Evolutionary conservation across 2,329 filamentous ascomycete genomes (phyloP).

Genomic region (Trichophyton schoenleinii): DNA sequence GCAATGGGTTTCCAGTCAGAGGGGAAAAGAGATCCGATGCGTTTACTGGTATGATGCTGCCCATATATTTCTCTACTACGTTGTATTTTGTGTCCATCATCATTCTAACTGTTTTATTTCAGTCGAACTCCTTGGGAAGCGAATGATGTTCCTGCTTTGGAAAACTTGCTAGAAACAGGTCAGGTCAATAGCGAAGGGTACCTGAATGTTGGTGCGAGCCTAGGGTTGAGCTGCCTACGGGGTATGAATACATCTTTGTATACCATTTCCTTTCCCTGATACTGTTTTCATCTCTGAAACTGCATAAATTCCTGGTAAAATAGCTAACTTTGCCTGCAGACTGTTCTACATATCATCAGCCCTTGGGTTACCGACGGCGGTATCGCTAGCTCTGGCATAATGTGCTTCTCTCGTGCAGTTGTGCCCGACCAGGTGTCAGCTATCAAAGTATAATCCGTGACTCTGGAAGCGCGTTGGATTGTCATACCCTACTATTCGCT

Average conservation of each 20-base stretch:
- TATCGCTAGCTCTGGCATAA: slow-evolving; percentile 14
- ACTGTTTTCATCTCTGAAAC: background rate
- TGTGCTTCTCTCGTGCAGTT: background rate
- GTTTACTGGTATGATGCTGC: slow-evolving; percentile 32
- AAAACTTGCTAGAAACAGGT: slow-evolving; percentile 21
- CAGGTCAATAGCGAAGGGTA: slow-evolving; percentile 30
- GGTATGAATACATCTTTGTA: slow-evolving; percentile 20
- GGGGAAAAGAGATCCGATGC: slow-evolving; percentile 24
- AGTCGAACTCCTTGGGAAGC: slow-evolving; percentile 33
- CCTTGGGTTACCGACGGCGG: slow-evolving; percentile 22
- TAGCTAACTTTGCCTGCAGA: slow-evolving; percentile 17
- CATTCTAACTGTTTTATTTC: background rate
- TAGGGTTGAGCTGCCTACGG: slow-evolving; percentile 29
- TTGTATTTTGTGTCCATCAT: background rate
- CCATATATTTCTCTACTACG: background rate
- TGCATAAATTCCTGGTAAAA: background rate
- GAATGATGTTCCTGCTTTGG: slow-evolving; percentile 19
- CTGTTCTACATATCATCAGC: slow-evolving; percentile 31
- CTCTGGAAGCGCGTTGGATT: background rate
- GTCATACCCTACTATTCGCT: background rate
- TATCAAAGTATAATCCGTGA: background rate
- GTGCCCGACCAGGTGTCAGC: background rate
- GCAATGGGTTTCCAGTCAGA: slow-evolving; percentile 36
- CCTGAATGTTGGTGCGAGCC: slow-evolving; percentile 32
- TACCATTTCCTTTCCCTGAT: background rate